Conservation (phyloP, 2,329 filamentous ascomycete genomes). For the Apiospora hydei region DNA sequence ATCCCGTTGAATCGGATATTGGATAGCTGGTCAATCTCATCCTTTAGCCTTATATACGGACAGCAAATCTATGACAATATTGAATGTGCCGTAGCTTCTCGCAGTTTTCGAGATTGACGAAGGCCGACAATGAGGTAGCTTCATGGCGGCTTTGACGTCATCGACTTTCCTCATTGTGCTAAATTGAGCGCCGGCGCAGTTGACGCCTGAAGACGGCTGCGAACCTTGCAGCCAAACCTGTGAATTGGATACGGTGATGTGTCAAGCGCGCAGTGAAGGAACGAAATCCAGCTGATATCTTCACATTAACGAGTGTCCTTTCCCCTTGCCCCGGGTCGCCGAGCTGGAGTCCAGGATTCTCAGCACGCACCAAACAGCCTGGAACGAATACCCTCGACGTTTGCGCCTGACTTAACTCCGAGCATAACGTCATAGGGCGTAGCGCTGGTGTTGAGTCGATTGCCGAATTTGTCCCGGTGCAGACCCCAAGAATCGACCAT, state of each 20-base stretch:
- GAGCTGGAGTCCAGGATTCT: not conserved
- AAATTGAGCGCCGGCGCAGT: not conserved
- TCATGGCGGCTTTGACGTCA: not conserved
- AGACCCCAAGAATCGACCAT: not conserved
- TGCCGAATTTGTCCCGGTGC: slow-evolving; percentile 10
- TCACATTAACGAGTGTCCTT: not conserved
- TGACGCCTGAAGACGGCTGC: not conserved
- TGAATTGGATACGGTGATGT: not conserved
- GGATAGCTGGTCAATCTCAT: no score
- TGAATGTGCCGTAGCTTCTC: not conserved
- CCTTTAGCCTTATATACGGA: not conserved
- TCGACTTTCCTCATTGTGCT: not conserved
- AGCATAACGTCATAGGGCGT: slow-evolving; percentile 8
- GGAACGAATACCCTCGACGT: not conserved
- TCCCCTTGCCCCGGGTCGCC: not conserved
- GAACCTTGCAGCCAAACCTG: not conserved
- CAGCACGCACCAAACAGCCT: not conserved
- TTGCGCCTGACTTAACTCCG: slow-evolving; percentile 3
- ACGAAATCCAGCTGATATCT: not conserved
- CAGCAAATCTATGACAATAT: not conserved
- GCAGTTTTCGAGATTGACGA: slow-evolving; percentile 3
- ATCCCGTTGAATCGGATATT: no score
- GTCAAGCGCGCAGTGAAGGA: not conserved
- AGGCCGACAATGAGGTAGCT: not conserved
- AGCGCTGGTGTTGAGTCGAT: not conserved